Base-by-base conservation (phyloP, 2,329 filamentous ascomycete species). In the Epichloe amarillans region DNA sequence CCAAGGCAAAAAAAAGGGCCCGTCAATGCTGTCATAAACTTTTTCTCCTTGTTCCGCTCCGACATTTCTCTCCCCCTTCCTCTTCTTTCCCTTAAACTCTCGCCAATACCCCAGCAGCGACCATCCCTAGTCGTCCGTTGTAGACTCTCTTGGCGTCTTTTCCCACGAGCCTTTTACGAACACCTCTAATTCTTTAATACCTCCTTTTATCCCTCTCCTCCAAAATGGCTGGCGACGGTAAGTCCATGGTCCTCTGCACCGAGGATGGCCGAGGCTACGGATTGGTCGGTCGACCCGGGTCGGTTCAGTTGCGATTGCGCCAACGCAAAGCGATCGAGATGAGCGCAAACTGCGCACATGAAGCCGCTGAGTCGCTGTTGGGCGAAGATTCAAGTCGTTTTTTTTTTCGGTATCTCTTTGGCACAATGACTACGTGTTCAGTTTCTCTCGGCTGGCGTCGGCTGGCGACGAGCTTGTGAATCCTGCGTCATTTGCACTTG, bases 211-310 rank as follows among this genome's bases (percentile, higher is more conserved):
- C 51, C 46, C 23, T 55, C 47, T 52, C 57, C 52, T 57, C 57
- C 65, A 71, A 62, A 67, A 72, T 72, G 69, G 69, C 69, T 67
- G 68, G 68, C 60, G 19, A 19, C 19, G 69, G 69, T 72, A 68
- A 71, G 69, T 72, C 19, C 15, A 38, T 21, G 12, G 7, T 30
- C 37, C 3, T 37, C 17, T 40, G 33, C 47, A 40, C 47, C 41
- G 35, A 23, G 33, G 48, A 53, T 41, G 38, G 35, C 14, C n/a
- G 5, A 33, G 37, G 19, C 40, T 47, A 48, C 36, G 45, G 39
- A 21, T 14, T 14, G 17, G 8, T 45, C 45, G 46, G 41, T 44
- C 41, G 43, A 40, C 14, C 37, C 41, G 46, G 40, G 15, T 35
- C 33, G 21, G n/a, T 38, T 33, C 50, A 54, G 53, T 53, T 53